Evolutionary conservation across 306 rosid genomes (phyloP).

Genomic region (Vigna reflexopilosa): DNA sequence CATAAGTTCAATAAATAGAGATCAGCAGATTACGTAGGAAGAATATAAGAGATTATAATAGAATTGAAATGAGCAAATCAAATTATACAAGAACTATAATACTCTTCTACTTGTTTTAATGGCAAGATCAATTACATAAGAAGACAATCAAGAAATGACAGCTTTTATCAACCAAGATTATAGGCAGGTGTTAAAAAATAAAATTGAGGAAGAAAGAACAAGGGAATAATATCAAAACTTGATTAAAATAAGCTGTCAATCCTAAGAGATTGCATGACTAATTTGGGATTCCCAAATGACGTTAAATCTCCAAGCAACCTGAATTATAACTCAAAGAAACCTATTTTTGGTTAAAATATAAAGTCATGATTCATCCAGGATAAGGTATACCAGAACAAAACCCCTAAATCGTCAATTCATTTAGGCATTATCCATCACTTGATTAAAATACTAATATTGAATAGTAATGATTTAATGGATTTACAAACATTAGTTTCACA

Average conservation of each 20-base stretch:
- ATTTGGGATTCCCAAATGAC: background rate
- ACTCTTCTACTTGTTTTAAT: slow-evolving; percentile 8
- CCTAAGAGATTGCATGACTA: slow-evolving; percentile 3
- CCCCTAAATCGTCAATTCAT: background rate
- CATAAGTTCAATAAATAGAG: slow-evolving; percentile 31
- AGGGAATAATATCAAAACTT: slow-evolving; percentile 1
- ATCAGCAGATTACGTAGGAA: slow-evolving; percentile 30
- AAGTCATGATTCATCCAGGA: slow-evolving; percentile 11
- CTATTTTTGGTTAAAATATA: slow-evolving; percentile 9
- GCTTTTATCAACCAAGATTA: slow-evolving; percentile 2
- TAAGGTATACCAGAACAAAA: background rate
- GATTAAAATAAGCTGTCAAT: background rate
- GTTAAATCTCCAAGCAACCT: slow-evolving; percentile 8
- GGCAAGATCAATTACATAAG: slow-evolving; percentile 16
- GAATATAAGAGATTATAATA: background rate
- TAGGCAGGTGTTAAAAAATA: slow-evolving; percentile 11
- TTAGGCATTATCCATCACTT: slow-evolving; percentile 9
- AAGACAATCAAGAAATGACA: background rate
- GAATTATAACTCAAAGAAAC: slow-evolving; percentile 27
- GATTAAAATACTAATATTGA: slow-evolving; percentile 16
- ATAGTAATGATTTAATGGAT: slow-evolving; percentile 15
- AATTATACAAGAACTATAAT: slow-evolving; percentile 24
- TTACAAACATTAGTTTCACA: slow-evolving; percentile 22
- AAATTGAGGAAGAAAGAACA: slow-evolving; percentile 11
- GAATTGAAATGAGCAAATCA: background rate